Base-by-base conservation (phyloP, 129 eudicot species). In the Centaurea solstitialis region DNA sequence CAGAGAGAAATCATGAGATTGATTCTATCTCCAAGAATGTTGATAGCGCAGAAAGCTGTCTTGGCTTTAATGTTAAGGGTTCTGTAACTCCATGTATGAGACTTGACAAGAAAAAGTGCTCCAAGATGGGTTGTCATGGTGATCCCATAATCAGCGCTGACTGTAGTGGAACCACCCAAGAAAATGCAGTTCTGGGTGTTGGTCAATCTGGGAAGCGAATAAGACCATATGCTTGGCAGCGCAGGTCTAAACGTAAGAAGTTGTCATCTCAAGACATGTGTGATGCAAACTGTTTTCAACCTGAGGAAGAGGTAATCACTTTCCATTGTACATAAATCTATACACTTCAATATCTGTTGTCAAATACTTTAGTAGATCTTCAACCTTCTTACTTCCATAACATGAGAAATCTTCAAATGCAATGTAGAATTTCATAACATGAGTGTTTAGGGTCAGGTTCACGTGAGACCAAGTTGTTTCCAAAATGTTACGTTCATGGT, bases 181-280 rank as follows among this genome's bases (percentile, higher is more conserved):
- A 72, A 74, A 82, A 85, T 82, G 78, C 68, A 74, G 84, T 57
- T 37, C 68, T 57, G 79, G 8, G 24, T 84, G 74, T 9, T 61
- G 74, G 13, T 40, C 78, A 26, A 11, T 69, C 83, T 75, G 67
- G 82, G 83, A 92, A 94, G 87, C 93, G 88, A 74, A n/a, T 6
- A 74, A 87, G 98, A 79, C 78, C 74, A 78, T 83, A 66, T 73
- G 81, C 87, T 77, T 83, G 92, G 91, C 86, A 79, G 83, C 93
- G 89, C 50, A 83, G 77, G 20, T 81, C 84, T 77, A 88, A 86
- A 72, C 90, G 84, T 39, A 88, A 88, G 88, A 76, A 80, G 57
- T 74, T 84, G 78, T 73, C 83, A 68, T 79, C 79, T 64, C 86
- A 75, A n/a, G 83, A 72, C 72, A 71, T 70, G 2, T 35, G 53